Base-by-base conservation (phyloP, 768 basidiomycete genomes). In the Gloeostereum incarnatum region DNA sequence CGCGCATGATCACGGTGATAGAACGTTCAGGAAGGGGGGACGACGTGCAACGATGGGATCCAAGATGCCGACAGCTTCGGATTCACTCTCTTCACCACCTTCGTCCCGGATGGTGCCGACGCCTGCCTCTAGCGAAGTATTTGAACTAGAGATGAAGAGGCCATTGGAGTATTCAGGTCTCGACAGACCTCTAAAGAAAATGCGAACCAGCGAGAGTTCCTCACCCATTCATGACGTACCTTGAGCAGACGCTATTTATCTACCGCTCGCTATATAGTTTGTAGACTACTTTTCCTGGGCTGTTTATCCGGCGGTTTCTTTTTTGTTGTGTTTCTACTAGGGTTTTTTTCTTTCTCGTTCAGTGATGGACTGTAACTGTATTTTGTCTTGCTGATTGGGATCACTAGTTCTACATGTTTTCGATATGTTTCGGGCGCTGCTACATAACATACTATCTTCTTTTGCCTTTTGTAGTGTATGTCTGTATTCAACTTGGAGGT, bases 131-230 rank as follows among this genome's bases (percentile, higher is more conserved):
- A 57, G 62, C 40, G 45, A 58, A 47, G 51, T 70, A 20, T 63
- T 65, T 49, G 77, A 75, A 13, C 39, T 62, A 40, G 80, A 82
- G 45, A 51, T 77, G 57, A 81, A 81, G 64, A 62, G 77, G 56
- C 63, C 68, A 50, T 50, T 73, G 54, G 74, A 78, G 39, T 71
- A 73, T 47, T 46, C 67, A 40, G 77, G 74, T 40, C 51, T 61
- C 42, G 55, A 49, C 43, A 71, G 75, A 48, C 70, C 71, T 40
- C 59, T 65, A 45, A 85, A 85, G 75, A 81, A 79, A 71, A 75
- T 84, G 72, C 70, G 78, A 56, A 71, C 82, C n/a, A n/a, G n/a
- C 63, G 75, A 75, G 46, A 65, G 66, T 50, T 52, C 63, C 42
- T 60, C 61, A 36, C 57, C 61, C 33, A 51, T 57, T 47, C 59